These are phyloP conservation scores for Diaporthe sp. DNA, from an alignment of 2,329 filamentous ascomycete genomes.

Conservation along the genomic window DNA sequence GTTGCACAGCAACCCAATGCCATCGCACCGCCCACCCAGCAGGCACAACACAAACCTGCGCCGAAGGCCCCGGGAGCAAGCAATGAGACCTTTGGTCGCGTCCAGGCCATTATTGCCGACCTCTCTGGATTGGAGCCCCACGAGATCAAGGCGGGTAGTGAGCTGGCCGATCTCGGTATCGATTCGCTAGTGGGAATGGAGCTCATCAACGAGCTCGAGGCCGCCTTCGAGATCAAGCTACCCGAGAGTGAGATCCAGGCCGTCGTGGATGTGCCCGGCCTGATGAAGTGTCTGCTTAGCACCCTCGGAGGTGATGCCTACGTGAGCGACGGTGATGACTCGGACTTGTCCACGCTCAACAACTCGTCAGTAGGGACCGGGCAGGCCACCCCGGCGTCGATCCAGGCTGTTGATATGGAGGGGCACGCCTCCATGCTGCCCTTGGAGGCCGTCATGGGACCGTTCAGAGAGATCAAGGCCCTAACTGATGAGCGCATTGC, in stretches of 20 bases:
- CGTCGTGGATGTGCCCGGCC: background rate
- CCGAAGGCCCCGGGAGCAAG: background rate
- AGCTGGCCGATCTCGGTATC: conserved; percentile 57
- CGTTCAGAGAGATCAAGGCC: conserved; percentile 6
- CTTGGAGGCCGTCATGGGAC: conserved; percentile 2
- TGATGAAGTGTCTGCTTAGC: conserved; percentile 11
- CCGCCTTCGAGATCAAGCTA: conserved; percentile 46
- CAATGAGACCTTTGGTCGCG: background rate
- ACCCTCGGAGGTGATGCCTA: background rate
- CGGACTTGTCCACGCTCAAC: background rate
- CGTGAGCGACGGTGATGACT: background rate
- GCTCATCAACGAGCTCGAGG: conserved; percentile 53
- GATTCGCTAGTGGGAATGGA: conserved; percentile 64
- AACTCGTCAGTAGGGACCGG: background rate
- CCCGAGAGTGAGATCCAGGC: conserved; percentile 17
- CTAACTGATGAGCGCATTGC: conserved; percentile 2
- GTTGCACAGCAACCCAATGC: background rate
- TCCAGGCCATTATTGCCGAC: conserved; percentile 18
- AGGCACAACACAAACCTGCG: background rate
- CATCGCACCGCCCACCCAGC: background rate
- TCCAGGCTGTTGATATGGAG: background rate
- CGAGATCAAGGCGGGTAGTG: conserved; percentile 49
- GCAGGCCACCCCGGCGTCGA: background rate
- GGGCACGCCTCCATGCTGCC: background rate
- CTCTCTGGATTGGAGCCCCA: conserved; percentile 39